A percentile compares a stretch with the other conserved stretches of the same genome.
phyloP scores from a whole-genome alignment of 306 rosid species.

The Pterocarpus santalinus region DNA sequence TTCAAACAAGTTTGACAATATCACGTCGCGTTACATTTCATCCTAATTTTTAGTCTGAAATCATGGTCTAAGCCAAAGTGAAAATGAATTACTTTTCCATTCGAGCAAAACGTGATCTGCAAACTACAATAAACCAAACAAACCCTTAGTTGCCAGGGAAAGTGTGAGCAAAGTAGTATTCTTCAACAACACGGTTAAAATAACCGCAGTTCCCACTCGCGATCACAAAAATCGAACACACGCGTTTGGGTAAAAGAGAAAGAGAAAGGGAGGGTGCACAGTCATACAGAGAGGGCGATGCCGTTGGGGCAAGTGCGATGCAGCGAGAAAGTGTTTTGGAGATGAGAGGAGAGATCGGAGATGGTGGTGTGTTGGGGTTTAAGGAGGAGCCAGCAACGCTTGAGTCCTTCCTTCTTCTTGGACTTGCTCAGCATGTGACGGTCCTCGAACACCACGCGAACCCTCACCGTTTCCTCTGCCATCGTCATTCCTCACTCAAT shows the following conservation, averaged over 20 bases:
- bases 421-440: slow-evolving; percentile 59
- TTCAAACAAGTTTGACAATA: background rate
- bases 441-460: slow-evolving; percentile 76
- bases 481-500: slow-evolving; percentile 11
- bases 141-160: background rate
- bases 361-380: slow-evolving; percentile 74
- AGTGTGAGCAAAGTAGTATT: background rate
- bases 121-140: background rate
- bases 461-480: slow-evolving; percentile 62
- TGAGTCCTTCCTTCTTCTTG: slow-evolving; percentile 67
- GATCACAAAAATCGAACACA: background rate
- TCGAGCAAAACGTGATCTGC: background rate
- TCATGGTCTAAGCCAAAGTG: too few relatives aligned
- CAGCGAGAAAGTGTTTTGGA: slow-evolving; percentile 64
- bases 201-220: background rate
- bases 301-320: slow-evolving; percentile 73
- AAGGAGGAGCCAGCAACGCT: slow-evolving; percentile 83
- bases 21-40: too few relatives aligned
- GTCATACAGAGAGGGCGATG: slow-evolving; percentile 72
- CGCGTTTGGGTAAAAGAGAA: background rate
- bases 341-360: slow-evolving; percentile 69
- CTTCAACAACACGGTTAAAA: background rate
- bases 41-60: too few relatives aligned
- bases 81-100: too few relatives aligned
- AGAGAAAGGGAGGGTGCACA: slow-evolving; percentile 13